A percentile compares a stretch with the other conserved stretches of the same genome.
These are phyloP conservation scores for Gossypium davidsonii DNA, from an alignment of 441 rosid species.

Conservation along the genomic window DNA sequence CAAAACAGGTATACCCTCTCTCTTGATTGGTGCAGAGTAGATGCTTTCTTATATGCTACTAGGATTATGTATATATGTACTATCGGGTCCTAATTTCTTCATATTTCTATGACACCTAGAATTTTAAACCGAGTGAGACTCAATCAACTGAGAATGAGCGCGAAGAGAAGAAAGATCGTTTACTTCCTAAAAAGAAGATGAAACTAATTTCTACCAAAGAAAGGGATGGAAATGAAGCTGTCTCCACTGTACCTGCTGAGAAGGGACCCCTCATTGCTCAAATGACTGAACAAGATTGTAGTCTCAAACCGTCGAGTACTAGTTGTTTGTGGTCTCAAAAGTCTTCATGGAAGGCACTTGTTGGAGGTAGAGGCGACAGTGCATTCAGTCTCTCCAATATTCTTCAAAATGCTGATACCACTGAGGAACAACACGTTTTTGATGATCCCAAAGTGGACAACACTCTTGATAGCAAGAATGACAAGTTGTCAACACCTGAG, in stretches of 20 bases:
- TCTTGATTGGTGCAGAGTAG: background rate
- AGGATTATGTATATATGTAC: background rate
- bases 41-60: background rate
- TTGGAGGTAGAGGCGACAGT: slow-evolving; percentile 35
- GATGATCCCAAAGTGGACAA: background rate
- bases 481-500: background rate
- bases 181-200: slow-evolving; percentile 29
- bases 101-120: slow-evolving; percentile 34
- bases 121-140: slow-evolving; percentile 24
- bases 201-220: slow-evolving; percentile 24
- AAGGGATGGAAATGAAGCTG: slow-evolving; percentile 22
- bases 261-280: slow-evolving; percentile 19
- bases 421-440: slow-evolving; percentile 20
- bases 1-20: slow-evolving; percentile 37
- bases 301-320: slow-evolving; percentile 21
- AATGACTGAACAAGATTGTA: slow-evolving; percentile 20
- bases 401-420: slow-evolving; percentile 28
- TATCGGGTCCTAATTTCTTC: background rate
- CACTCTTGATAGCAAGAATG: slow-evolving; percentile 2
- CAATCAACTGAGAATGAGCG: slow-evolving; percentile 14
- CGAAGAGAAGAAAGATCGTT: slow-evolving; percentile 18
- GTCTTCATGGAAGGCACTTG: slow-evolving; percentile 66
- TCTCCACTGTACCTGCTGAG: slow-evolving; percentile 18
- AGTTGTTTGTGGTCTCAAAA: slow-evolving; percentile 51
- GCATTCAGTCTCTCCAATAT: slow-evolving; percentile 43